phyloP scores from a whole-genome alignment of 2,329 filamentous ascomycete species.

The Beauveria scarabaeidicola region DNA sequence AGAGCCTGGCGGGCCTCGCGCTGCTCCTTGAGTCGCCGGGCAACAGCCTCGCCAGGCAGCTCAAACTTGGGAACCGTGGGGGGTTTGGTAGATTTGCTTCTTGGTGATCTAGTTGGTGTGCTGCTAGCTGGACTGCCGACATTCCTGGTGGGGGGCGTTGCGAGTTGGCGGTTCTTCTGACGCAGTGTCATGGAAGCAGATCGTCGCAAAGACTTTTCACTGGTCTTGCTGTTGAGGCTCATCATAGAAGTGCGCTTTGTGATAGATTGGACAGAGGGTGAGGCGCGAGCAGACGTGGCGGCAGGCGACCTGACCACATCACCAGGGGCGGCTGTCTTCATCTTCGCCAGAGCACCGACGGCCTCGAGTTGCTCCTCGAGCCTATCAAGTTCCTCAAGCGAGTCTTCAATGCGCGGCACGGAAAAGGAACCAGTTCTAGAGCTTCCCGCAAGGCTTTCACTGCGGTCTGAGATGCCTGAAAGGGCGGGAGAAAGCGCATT shows the following conservation, averaged over 20 bases:
- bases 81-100: slow-evolving; percentile 43
- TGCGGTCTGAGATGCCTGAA: slow-evolving; percentile 22
- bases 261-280: slow-evolving; percentile 6
- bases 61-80: slow-evolving; percentile 50
- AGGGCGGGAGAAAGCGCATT: slow-evolving; percentile 26
- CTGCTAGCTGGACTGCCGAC: slow-evolving; percentile 8
- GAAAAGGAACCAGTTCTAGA: slow-evolving; percentile 24
- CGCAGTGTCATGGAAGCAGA: slow-evolving; percentile 32
- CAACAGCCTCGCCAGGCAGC: slow-evolving; percentile 54
- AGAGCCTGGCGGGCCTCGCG: slow-evolving; percentile 44
- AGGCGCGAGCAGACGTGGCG: slow-evolving; percentile 14
- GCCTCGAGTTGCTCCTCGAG: slow-evolving; percentile 55
- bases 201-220: slow-evolving; percentile 33
- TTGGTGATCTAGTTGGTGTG: slow-evolving; percentile 6
- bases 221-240: slow-evolving; percentile 28
- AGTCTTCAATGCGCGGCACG: slow-evolving; percentile 52
- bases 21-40: slow-evolving; percentile 48
- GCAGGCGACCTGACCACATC: slow-evolving; percentile 4
- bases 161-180: slow-evolving; percentile 16
- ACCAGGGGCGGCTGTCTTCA: slow-evolving; percentile 25
- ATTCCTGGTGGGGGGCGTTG: background rate
- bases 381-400: slow-evolving; percentile 52
- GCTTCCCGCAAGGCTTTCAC: slow-evolving; percentile 26
- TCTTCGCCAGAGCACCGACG: slow-evolving; percentile 31
- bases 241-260: slow-evolving; percentile 24